Evolutionary conservation across 768 basidiomycete species (phyloP).

Genomic region (Leccinum aurantiacum): DNA sequence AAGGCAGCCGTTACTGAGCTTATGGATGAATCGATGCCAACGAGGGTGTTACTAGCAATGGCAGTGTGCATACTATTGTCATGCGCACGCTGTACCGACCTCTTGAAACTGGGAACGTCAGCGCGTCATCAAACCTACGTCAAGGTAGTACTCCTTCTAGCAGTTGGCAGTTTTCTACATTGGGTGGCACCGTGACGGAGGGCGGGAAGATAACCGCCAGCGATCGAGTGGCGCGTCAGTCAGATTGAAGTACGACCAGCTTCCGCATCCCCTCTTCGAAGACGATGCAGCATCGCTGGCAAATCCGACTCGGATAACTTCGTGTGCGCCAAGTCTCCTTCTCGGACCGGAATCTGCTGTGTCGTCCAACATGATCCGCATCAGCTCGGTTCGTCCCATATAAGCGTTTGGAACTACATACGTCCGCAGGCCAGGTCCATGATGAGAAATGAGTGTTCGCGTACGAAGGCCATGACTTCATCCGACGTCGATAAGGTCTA

Average conservation of each 20-base stretch:
- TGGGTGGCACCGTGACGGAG: neutral
- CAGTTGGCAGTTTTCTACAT: neutral
- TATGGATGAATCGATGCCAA: neutral
- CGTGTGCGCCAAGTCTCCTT: neutral
- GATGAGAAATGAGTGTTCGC: slow-evolving; percentile 1
- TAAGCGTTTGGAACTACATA: no score
- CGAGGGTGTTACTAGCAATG: neutral
- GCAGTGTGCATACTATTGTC: neutral
- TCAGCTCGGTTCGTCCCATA: neutral
- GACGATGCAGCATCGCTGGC: neutral
- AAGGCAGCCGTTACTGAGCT: neutral
- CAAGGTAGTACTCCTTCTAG: slow-evolving; percentile 2
- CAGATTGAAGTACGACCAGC: neutral
- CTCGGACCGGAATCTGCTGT: neutral
- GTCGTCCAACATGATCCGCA: neutral
- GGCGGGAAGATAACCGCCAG: slow-evolving; percentile 6
- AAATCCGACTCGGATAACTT: neutral
- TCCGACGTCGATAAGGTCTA: slow-evolving; percentile 13
- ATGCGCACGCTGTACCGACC: neutral
- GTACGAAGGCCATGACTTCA: slow-evolving; percentile 8
- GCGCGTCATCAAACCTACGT: neutral
- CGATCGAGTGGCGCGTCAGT: slow-evolving; percentile 4
- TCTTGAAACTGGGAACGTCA: slow-evolving; percentile 2
- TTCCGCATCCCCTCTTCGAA: neutral
- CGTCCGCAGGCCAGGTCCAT: neutral